These are phyloP conservation scores for Colletotrichum tropicicola DNA, from an alignment of 2,329 filamentous ascomycete genomes.

Conservation along the genomic window DNA sequence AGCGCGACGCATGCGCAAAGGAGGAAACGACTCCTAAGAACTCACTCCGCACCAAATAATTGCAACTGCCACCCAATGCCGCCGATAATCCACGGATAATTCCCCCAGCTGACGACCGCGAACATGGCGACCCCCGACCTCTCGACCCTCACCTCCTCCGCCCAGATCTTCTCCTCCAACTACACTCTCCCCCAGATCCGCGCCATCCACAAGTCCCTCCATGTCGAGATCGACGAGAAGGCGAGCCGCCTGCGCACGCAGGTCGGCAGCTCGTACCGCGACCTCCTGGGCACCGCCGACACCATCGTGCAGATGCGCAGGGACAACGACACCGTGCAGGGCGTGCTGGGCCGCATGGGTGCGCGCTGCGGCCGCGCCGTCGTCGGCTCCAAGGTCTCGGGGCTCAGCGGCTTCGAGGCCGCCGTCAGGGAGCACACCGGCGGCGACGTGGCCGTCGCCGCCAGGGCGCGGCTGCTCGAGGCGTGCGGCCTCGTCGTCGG, in stretches of 20 bases:
- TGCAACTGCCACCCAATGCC: neutral
- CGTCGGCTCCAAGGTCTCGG: slow-evolving; percentile 71
- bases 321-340: slow-evolving; percentile 80
- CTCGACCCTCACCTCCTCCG: slow-evolving; percentile 56
- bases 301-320: slow-evolving; percentile 90
- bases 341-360: slow-evolving; percentile 76
- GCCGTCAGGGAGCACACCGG: slow-evolving; percentile 16
- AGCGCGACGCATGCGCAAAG: slow-evolving; percentile 10
- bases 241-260: slow-evolving; percentile 69
- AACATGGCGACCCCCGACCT: slow-evolving; percentile 50
- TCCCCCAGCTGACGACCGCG: neutral
- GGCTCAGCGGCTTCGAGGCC: slow-evolving; percentile 60
- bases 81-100: neutral
- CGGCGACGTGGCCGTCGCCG: slow-evolving; percentile 37
- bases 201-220: slow-evolving; percentile 67
- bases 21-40: neutral
- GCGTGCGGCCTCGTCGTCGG: slow-evolving; percentile 60
- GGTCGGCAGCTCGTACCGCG: slow-evolving; percentile 79
- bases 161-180: slow-evolving; percentile 63
- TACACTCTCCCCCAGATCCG: slow-evolving; percentile 72
- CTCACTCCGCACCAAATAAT: too few species aligned
- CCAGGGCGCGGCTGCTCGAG: slow-evolving; percentile 59
- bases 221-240: slow-evolving; percentile 69
- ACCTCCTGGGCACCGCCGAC: slow-evolving; percentile 90
- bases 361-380: slow-evolving; percentile 78